Conservation (phyloP, 2,329 filamentous ascomycete genomes). For the Colletotrichum lini region DNA sequence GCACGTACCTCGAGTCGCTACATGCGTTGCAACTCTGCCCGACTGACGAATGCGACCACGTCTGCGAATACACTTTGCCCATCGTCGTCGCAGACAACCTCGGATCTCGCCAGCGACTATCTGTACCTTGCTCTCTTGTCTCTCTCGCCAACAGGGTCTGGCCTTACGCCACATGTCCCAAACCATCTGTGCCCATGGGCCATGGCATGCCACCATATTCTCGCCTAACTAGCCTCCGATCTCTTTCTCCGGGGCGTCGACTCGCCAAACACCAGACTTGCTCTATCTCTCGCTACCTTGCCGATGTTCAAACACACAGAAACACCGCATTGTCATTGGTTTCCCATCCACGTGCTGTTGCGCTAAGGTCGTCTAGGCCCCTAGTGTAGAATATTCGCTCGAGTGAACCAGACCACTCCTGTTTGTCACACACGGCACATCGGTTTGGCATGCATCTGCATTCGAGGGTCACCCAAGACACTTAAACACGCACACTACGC, state of each 20-base stretch:
- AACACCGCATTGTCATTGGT: slow-evolving; percentile 6
- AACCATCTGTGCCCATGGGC: neutral
- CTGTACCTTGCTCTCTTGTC: neutral
- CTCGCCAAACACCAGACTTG: slow-evolving; percentile 5
- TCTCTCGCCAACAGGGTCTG: neutral
- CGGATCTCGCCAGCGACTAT: neutral
- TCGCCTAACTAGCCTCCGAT: slow-evolving; percentile 29
- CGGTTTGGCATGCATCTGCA: slow-evolving; percentile 31
- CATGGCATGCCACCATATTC: neutral
- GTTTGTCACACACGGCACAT: neutral
- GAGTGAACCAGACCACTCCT: neutral
- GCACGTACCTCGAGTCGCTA: no score
- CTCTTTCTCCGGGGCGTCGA: slow-evolving; percentile 15
- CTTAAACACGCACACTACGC: neutral
- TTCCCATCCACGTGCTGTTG: slow-evolving; percentile 20
- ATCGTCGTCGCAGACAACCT: slow-evolving; percentile 1
- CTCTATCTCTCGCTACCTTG: neutral
- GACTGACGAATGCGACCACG: neutral
- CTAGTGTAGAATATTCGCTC: slow-evolving; percentile 1
- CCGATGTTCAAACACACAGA: neutral
- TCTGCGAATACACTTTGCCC: slow-evolving; percentile 3
- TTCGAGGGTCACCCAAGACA: neutral
- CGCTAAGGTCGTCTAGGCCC: slow-evolving; percentile 31
- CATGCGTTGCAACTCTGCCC: neutral
- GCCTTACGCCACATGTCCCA: slow-evolving; percentile 2